Evolutionary conservation across 108 stramenopile genomes (phyloP).

Genomic region (Schizochytrium sp.): DNA sequence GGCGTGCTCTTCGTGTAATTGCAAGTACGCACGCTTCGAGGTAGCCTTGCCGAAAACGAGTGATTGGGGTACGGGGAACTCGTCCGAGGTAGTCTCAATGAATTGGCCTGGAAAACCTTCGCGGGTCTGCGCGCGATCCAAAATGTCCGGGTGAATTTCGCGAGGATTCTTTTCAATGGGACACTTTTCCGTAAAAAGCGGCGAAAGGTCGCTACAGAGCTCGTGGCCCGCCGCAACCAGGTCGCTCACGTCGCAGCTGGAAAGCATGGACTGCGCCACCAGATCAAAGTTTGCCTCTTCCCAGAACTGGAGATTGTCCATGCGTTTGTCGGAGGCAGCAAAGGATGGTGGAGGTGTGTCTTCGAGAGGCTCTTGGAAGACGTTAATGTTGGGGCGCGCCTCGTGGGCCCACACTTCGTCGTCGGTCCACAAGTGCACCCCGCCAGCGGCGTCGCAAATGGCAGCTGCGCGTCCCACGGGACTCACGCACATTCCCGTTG

Average conservation of each 20-base stretch:
- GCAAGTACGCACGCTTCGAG: background rate
- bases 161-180: background rate
- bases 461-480: background rate
- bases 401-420: background rate
- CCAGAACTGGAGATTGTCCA: background rate
- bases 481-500: background rate
- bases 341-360: background rate
- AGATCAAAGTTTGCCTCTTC: background rate
- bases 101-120: background rate
- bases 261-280: background rate
- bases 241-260: background rate
- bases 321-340: background rate
- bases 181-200: background rate
- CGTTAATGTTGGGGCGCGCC: background rate
- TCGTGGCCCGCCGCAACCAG: background rate
- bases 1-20: background rate
- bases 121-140: background rate
- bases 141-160: background rate
- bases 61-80: background rate
- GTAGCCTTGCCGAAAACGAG: background rate
- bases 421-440: conserved; percentile 1
- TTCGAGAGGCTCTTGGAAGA: background rate
- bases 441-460: background rate
- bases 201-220: background rate
- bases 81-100: conserved; percentile 5